Evolutionary conservation across 2,329 filamentous ascomycete species (phyloP), one percentile per base, ranked within the genome.

Genomic region (Fusarium redolens): DNA sequence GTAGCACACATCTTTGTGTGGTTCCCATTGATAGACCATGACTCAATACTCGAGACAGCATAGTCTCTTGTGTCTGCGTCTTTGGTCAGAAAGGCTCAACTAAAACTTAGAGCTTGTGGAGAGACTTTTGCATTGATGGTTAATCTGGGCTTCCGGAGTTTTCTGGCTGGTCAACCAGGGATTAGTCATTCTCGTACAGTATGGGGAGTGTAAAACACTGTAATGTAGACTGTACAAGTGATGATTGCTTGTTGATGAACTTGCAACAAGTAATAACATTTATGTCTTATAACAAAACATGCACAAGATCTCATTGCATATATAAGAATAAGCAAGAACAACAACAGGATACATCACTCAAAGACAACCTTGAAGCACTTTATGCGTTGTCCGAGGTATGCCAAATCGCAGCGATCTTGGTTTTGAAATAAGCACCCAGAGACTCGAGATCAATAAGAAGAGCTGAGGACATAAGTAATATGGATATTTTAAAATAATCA

Each of bases 1-100:
- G 44, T 81, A 81, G 75, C 83, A 84, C 76, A 78, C 81, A 59
- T 84, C 80, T 75, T 80, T 81, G 72, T 86, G 80, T 18, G 75
- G 73, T n/a, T 83, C 82, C 85, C 85, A 87, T 66, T 85, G 79
- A 78, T 86, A 86, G 25, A 83, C 84, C 85, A 86, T 86, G 73
- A 51, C 82, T 67, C 64, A 61, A 43, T 61, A 66, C 69, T 55
- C 37, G 51, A 60, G 30, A 54, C 51, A 37, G 69, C 68, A 71
- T 62, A n/a, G 41, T 68, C 69, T 64, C 43, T 25, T 60, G 38
- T 40, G 51, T 41, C 38, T 76, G 74, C 75, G 75, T 77, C 71
- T 77, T 77, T 77, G 69, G 75, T 77, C 65, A 47, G 61, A 76
- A 74, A 54, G 41, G 71, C 64, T 70, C 65, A 61, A 73, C 66